Base-by-base conservation (phyloP, 2,329 filamentous ascomycete genomes). In the Aspergillus viridinutans region DNA sequence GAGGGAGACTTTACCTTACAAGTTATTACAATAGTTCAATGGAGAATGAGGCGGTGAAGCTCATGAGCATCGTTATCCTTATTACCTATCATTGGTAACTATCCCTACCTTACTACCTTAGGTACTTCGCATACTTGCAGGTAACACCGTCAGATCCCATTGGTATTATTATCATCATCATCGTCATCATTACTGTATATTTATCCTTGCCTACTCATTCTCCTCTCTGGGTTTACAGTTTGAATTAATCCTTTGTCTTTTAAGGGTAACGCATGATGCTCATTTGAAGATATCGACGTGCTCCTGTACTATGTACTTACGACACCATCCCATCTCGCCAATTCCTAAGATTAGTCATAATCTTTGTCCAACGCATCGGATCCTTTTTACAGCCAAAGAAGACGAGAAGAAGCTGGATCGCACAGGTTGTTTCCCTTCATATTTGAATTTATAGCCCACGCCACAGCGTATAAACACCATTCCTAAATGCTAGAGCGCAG, bases 31-130 rank as follows among this genome's bases (percentile, higher is more conserved):
- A 14, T 32, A 32, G 29, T 32, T 32, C 10, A 32, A 5, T 14
- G 47, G 47, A 55, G 38, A 45, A 50, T 21, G 64, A 62, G 64
- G 69, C 69, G 69, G 69, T 68, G 63, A 65, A 61, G 52, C 51
- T 45, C 56, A 52, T n/a, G n/a, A n/a, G n/a, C 50, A 43, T 23
- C n/a, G 3, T 43, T 43, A 43, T 21, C 20, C 9, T 9, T 2
- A 43, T 43, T 3, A 20, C 21, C n/a, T 3, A 20, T 43, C n/a
- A 43, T 43, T 43, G 40, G 40, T 43, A 23, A 23, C 20, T 4
- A 20, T 47, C 20, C 25, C 10, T 17, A 32, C 29, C 25, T 4
- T 17, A 32, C 12, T 14, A 12, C 28, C 28, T 12, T 29, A 6
- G 5, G 14, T 35, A 38, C 14, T 38, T 8, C 6, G 32, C 32